Conservation (phyloP, 2,329 filamentous ascomycete genomes). For the Tolypocladium tundrense region DNA sequence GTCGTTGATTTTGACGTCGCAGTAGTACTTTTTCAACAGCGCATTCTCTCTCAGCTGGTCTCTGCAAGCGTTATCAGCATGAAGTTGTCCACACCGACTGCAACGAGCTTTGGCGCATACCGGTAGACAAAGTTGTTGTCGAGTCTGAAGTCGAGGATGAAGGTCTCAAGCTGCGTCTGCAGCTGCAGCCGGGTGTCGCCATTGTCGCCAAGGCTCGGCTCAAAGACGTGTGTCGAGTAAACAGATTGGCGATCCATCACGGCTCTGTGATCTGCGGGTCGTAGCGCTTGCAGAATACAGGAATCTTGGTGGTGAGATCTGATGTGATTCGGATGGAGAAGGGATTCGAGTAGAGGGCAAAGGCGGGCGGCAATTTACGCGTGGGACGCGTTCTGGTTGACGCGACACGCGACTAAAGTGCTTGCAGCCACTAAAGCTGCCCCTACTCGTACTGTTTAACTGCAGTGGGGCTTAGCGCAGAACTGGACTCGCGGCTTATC, state of each 20-base stretch:
- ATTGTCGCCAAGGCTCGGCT: slow-evolving; percentile 52
- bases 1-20: slow-evolving; percentile 92
- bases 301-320: not conserved
- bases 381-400: slow-evolving; percentile 7
- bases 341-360: slow-evolving; percentile 4
- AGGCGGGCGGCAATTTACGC: slow-evolving; percentile 9
- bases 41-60: slow-evolving; percentile 95
- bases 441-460: not conserved
- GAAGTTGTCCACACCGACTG: not conserved
- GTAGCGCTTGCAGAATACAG: not conserved
- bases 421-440: slow-evolving; percentile 12
- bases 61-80: slow-evolving; percentile 36
- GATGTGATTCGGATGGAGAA: slow-evolving; percentile 6
- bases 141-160: slow-evolving; percentile 86
- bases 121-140: slow-evolving; percentile 94
- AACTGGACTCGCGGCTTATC: slow-evolving; percentile 1
- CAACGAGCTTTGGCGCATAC: slow-evolving; percentile 32
- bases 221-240: slow-evolving; percentile 75
- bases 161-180: slow-evolving; percentile 74
- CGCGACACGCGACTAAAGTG: slow-evolving; percentile 18
- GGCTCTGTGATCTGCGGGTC: slow-evolving; percentile 7
- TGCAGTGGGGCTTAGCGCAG: not conserved
- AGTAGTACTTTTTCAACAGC: slow-evolving; percentile 86
- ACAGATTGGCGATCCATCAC: slow-evolving; percentile 80
- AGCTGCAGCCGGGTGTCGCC: slow-evolving; percentile 62